Percentiles rank a stretch among this genome's conserved stretches.
These are phyloP conservation scores for Starmerella vitae DNA, from an alignment of 805 yeast genomes.

Conservation along the genomic window DNA sequence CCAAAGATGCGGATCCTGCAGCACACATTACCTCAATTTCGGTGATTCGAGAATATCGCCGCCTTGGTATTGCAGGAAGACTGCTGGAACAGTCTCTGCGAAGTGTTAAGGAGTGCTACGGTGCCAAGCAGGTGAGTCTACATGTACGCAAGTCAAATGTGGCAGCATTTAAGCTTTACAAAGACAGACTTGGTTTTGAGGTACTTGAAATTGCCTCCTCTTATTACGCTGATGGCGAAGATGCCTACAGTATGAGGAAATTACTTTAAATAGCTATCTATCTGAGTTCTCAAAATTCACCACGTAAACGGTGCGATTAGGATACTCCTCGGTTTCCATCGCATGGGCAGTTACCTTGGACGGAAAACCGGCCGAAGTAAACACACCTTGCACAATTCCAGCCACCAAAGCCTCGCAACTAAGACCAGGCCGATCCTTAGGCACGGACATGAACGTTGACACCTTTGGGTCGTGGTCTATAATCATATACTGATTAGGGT, in stretches of 20 bases:
- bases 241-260: slow-evolving; percentile 90
- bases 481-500: slow-evolving; percentile 63
- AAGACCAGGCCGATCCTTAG: slow-evolving; percentile 62
- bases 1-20: slow-evolving; percentile 32
- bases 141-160: slow-evolving; percentile 89
- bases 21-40: slow-evolving; percentile 92
- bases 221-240: slow-evolving; percentile 96
- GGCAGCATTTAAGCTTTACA: slow-evolving; percentile 86
- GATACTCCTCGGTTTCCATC: slow-evolving; percentile 45
- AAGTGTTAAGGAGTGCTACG: slow-evolving; percentile 67
- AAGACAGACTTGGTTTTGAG: slow-evolving; percentile 72
- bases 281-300: slow-evolving; percentile 67
- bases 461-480: slow-evolving; percentile 61
- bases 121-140: slow-evolving; percentile 70
- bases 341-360: slow-evolving; percentile 76
- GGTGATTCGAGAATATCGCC: slow-evolving; percentile 89
- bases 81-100: slow-evolving; percentile 64
- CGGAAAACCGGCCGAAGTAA: slow-evolving; percentile 58
- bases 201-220: slow-evolving; percentile 68
- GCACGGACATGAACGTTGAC: slow-evolving; percentile 60
- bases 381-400: slow-evolving; percentile 70
- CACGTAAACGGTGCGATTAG: slow-evolving; percentile 60
- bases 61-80: slow-evolving; percentile 90
- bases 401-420: slow-evolving; percentile 76
- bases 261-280: no score